Evolutionary conservation across 768 basidiomycete species (phyloP).

Genomic region (Crepidotus variabilis): DNA sequence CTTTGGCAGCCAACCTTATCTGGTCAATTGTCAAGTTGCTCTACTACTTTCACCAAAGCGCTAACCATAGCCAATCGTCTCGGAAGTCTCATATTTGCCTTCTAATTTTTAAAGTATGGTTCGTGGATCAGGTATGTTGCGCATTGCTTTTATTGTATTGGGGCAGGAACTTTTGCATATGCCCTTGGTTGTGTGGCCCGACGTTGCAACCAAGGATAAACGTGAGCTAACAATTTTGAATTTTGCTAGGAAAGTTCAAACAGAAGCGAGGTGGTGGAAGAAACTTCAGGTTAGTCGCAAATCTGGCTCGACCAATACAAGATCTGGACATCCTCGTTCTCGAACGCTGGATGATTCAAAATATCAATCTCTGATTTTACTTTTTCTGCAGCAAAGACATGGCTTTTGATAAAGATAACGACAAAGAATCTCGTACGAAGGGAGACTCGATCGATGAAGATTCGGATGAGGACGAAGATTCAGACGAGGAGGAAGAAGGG

Average conservation of each 20-base stretch:
- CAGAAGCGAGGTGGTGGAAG: conserved; percentile 86
- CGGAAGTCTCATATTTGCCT: conserved; percentile 9
- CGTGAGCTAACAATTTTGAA: background rate
- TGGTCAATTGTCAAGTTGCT: background rate
- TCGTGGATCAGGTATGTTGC: conserved; percentile 41
- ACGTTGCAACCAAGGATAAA: background rate
- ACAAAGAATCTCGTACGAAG: conserved; percentile 19
- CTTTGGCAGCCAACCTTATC: background rate
- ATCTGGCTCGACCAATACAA: background rate
- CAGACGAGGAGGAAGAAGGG: conserved; percentile 41
- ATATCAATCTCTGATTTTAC: conserved; percentile 7
- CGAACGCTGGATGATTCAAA: too few relatives aligned
- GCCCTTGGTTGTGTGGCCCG: too few relatives aligned
- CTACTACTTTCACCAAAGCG: background rate
- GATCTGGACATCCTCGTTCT: background rate
- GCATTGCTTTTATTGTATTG: background rate
- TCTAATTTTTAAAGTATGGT: conserved; percentile 31
- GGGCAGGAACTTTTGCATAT: too few relatives aligned
- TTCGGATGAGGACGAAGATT: conserved; percentile 36
- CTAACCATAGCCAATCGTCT: background rate
- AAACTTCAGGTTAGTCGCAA: conserved; percentile 59
- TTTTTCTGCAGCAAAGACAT: conserved; percentile 50
- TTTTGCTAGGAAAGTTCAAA: conserved; percentile 69
- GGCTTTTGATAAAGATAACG: conserved; percentile 52
- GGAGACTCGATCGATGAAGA: conserved; percentile 2